These are phyloP conservation scores for Colletotrichum musae DNA, from an alignment of 2,329 filamentous ascomycete genomes.

Conservation along the genomic window DNA sequence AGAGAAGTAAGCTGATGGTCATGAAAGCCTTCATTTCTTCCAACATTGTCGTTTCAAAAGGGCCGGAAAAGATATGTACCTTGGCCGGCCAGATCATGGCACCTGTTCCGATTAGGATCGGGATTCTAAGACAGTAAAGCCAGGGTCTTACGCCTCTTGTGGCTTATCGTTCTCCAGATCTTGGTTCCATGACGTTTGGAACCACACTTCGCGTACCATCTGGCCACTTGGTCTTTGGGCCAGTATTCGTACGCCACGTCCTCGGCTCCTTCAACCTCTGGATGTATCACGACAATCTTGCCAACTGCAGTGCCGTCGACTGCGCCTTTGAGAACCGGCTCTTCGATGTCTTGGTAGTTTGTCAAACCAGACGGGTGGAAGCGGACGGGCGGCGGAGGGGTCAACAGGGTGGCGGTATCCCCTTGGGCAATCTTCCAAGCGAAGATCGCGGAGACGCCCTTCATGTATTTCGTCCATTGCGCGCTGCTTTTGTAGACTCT, in stretches of 20 bases:
- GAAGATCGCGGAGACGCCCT: conserved; percentile 11
- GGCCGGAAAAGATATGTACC: no score
- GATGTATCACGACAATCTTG: not conserved
- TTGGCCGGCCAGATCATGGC: no score
- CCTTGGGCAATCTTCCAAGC: conserved; percentile 2
- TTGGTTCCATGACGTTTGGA: no score
- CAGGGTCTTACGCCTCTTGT: no score
- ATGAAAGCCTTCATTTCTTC: no score
- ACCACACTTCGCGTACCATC: no score
- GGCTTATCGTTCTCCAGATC: no score
- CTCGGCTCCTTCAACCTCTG: not conserved
- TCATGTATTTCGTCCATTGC: not conserved
- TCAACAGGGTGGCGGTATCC: not conserved
- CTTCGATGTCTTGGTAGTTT: not conserved
- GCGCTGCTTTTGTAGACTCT: not conserved
- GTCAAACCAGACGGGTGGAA: conserved; percentile 3
- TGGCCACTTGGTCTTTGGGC: not conserved
- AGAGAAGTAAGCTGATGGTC: no score
- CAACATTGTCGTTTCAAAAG: no score
- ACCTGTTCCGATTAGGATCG: no score
- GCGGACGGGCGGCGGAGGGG: not conserved
- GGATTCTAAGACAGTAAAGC: no score
- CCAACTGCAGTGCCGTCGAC: not conserved
- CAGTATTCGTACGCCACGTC: not conserved
- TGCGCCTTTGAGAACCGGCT: not conserved